These are phyloP conservation scores for Camellia granthamiana DNA, from an alignment of 148 eudicot genomes.

Conservation along the genomic window DNA sequence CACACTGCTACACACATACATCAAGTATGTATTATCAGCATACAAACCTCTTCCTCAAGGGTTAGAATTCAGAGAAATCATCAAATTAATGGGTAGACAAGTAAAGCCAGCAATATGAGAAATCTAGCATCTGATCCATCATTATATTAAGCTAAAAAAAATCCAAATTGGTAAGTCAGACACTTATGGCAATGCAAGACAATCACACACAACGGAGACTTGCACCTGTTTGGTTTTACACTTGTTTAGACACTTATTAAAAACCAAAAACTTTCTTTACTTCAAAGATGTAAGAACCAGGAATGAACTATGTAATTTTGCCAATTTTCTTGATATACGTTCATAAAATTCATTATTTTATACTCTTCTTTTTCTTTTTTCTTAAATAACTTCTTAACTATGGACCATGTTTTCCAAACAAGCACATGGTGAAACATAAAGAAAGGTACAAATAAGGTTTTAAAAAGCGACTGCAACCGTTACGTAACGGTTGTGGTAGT, in stretches of 20 bases:
- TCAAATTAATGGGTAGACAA: too few species aligned
- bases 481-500: too few species aligned
- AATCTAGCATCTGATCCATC: too few species aligned
- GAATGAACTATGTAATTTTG: background rate
- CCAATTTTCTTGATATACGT: too few species aligned
- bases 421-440: too few species aligned
- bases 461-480: too few species aligned
- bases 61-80: background rate
- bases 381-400: too few species aligned
- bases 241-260: background rate
- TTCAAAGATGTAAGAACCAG: background rate
- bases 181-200: background rate
- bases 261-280: background rate
- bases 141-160: too few species aligned
- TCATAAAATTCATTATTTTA: too few species aligned
- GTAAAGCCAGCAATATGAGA: too few species aligned
- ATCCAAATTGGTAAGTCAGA: background rate
- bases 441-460: too few species aligned
- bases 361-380: accelerated
- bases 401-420: too few species aligned
- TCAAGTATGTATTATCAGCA: background rate
- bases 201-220: background rate
- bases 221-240: background rate
- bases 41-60: background rate
- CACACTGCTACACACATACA: background rate